Conservation (phyloP, 441 rosid genomes). For the Arabidopsis lyrata region DNA sequence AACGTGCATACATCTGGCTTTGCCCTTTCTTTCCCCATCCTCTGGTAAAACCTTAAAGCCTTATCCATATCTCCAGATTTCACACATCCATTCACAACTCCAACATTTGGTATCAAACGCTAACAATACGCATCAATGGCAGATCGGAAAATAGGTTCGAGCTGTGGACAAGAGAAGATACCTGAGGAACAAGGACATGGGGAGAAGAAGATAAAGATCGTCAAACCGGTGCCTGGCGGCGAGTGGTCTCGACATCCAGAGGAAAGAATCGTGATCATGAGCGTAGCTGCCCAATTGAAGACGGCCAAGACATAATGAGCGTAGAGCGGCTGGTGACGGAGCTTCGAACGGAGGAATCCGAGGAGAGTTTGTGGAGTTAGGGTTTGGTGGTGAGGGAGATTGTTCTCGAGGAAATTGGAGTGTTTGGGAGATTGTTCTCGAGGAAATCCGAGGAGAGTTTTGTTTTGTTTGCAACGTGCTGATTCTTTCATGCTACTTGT, state of each 20-base stretch:
- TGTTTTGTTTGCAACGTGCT: constrained; percentile 15
- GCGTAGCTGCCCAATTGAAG: constrained; percentile 76
- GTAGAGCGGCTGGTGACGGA: constrained; percentile 75
- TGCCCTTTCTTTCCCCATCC: no score
- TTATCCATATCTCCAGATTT: constrained; percentile 57
- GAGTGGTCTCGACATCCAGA: constrained; percentile 80
- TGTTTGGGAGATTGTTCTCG: constrained; percentile 58
- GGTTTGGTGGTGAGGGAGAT: constrained; percentile 59
- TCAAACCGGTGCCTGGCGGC: constrained; percentile 67
- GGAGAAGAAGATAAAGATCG: constrained; percentile 62
- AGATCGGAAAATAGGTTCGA: constrained; percentile 66
- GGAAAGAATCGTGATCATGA: constrained; percentile 85
- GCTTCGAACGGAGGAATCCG: constrained; percentile 72
- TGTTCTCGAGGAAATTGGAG: constrained; percentile 61
- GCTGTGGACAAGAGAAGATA: constrained; percentile 81
- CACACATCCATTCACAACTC: constrained; percentile 70
- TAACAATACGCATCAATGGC: constrained; percentile 57
- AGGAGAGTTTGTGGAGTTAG: constrained; percentile 60
- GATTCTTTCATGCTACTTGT: constrained; percentile 5
- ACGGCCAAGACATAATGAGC: constrained; percentile 78
- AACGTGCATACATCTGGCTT: no score
- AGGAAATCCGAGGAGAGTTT: constrained; percentile 57
- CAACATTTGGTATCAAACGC: constrained; percentile 64
- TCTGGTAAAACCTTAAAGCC: constrained; percentile 58
- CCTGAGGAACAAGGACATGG: constrained; percentile 91